Conservation (phyloP, 2,329 filamentous ascomycete genomes). For the Ampelomyces quisqualis region DNA sequence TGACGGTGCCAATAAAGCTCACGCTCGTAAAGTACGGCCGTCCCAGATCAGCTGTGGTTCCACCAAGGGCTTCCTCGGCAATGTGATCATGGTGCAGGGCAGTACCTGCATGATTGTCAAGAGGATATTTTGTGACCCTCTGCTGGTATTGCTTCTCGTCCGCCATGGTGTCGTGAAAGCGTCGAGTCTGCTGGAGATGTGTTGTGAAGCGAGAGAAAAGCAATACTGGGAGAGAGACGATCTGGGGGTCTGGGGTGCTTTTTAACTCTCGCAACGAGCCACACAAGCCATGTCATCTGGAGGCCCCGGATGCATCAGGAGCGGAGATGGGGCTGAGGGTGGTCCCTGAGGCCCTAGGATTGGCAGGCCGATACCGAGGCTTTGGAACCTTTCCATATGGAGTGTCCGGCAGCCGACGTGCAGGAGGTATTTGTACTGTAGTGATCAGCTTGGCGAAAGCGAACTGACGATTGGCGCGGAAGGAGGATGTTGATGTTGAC, state of each 20-base stretch:
- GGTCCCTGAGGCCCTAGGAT: background rate
- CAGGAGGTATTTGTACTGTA: background rate
- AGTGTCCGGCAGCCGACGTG: slow-evolving; percentile 1
- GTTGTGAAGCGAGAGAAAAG: background rate
- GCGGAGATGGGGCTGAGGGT: slow-evolving; percentile 5
- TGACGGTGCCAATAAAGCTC: slow-evolving; percentile 34
- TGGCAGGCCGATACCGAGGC: slow-evolving; percentile 2
- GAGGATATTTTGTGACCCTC: slow-evolving; percentile 7
- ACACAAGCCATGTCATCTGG: slow-evolving; percentile 5
- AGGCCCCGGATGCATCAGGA: slow-evolving; percentile 6
- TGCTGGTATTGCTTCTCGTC: slow-evolving; percentile 22
- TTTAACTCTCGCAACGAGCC: slow-evolving; percentile 10
- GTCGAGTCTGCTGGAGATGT: background rate
- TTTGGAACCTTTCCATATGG: background rate
- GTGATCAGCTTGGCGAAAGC: slow-evolving; percentile 4
- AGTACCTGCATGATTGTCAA: slow-evolving; percentile 13
- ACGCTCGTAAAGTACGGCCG: slow-evolving; percentile 28
- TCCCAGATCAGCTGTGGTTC: slow-evolving; percentile 26
- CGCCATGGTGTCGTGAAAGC: slow-evolving; percentile 15
- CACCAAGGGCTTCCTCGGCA: slow-evolving; percentile 31
- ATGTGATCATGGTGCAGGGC: slow-evolving; percentile 35
- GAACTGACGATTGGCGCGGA: slow-evolving; percentile 6
- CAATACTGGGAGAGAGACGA: slow-evolving; percentile 2
- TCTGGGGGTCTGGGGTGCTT: slow-evolving; percentile 7
- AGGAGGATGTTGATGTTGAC: too few species aligned